Evolutionary conservation across 2,329 filamentous ascomycete species (phyloP).

Genomic region (Aspergillus transmontanensis): DNA sequence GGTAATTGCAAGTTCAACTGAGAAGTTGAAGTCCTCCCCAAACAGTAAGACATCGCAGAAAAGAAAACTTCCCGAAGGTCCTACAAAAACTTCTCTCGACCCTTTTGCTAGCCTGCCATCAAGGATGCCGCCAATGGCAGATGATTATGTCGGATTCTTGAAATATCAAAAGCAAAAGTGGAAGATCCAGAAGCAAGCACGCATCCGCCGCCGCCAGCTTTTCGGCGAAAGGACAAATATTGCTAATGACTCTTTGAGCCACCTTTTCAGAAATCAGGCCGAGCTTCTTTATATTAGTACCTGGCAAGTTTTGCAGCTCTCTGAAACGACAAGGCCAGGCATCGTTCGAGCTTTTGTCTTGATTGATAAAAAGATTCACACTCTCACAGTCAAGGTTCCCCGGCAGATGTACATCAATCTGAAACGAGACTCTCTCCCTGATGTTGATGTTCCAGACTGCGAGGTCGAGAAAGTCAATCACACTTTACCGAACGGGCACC

Average conservation of each 20-base stretch:
- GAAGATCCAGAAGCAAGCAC: slow-evolving; percentile 94
- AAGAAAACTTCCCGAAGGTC: slow-evolving; percentile 71
- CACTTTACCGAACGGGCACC: slow-evolving; percentile 91
- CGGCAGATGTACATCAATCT: slow-evolving; percentile 90
- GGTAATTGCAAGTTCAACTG: slow-evolving; percentile 63
- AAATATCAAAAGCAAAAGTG: slow-evolving; percentile 98
- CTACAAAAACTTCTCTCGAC: slow-evolving; percentile 64
- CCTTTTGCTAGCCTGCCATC: slow-evolving; percentile 81
- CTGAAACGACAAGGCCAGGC: slow-evolving; percentile 79
- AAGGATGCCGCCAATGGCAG: slow-evolving; percentile 78
- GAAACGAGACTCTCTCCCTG: slow-evolving; percentile 81
- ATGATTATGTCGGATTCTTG: slow-evolving; percentile 86
- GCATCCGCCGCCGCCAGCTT: slow-evolving; percentile 80
- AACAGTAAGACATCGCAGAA: slow-evolving; percentile 64
- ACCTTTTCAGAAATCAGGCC: slow-evolving; percentile 86
- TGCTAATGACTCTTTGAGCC: slow-evolving; percentile 63
- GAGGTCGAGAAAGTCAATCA: slow-evolving; percentile 91
- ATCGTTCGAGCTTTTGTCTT: slow-evolving; percentile 86
- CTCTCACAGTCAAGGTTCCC: slow-evolving; percentile 84
- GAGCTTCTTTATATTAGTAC: slow-evolving; percentile 87
- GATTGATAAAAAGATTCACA: slow-evolving; percentile 90
- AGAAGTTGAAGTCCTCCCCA: slow-evolving; percentile 65
- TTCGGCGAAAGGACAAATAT: slow-evolving; percentile 80
- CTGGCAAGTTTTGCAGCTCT: slow-evolving; percentile 91
- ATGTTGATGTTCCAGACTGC: slow-evolving; percentile 83